Conservation (phyloP, 2,329 filamentous ascomycete genomes). For the Phialophora chinensis region DNA sequence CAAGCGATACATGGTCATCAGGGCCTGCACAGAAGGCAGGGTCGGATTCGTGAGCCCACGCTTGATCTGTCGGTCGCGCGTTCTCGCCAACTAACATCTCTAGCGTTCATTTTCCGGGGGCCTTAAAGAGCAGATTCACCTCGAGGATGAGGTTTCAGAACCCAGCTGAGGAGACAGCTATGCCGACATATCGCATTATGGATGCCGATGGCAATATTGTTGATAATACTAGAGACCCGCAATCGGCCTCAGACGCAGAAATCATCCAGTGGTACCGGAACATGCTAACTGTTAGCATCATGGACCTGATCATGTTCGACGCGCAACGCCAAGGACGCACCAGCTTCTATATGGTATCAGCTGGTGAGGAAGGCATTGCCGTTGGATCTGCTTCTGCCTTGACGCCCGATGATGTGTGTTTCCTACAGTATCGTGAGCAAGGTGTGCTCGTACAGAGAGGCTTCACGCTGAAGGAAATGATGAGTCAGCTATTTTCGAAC, state of each 20-base stretch:
- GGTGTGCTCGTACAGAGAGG: constrained; percentile 90
- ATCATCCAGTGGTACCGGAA: constrained; percentile 66
- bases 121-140: constrained; percentile 91
- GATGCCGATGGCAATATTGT: constrained; percentile 86
- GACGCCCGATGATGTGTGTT: constrained; percentile 83
- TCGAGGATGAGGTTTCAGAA: constrained; percentile 76
- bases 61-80: not conserved
- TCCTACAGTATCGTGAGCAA: constrained; percentile 92
- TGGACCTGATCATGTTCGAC: constrained; percentile 98
- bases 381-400: constrained; percentile 87
- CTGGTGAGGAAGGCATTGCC: constrained; percentile 91
- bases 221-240: constrained; percentile 71
- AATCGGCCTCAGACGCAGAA: constrained; percentile 69
- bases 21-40: constrained; percentile 44
- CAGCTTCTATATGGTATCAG: constrained; percentile 96
- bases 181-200: constrained; percentile 90
- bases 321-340: constrained; percentile 92
- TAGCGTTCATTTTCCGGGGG: constrained; percentile 82
- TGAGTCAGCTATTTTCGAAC: constrained; percentile 94
- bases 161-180: constrained; percentile 72
- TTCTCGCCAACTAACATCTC: not conserved
- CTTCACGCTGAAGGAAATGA: constrained; percentile 85
- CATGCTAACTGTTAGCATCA: constrained; percentile 76
- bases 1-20: constrained; percentile 34
- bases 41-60: constrained; percentile 61